Evolutionary conservation across 2,329 filamentous ascomycete species (phyloP), one percentile per base, ranked within the genome.

Genomic region (Pleoardoris graminearum): DNA sequence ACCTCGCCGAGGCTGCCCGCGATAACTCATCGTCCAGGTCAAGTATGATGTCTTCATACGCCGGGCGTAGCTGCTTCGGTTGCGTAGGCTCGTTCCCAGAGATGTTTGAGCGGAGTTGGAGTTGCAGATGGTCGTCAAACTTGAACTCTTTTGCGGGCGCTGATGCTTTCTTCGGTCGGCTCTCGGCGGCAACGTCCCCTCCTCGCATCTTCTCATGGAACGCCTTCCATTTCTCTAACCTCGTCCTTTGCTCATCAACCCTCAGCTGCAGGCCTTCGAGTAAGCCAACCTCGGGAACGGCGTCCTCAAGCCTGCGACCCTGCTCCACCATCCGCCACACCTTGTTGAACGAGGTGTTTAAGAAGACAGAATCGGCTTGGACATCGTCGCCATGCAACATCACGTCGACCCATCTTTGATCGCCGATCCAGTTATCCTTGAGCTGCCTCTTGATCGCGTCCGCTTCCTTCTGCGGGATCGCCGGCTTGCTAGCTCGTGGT

Each of bases 341-440:
- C 7, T 84, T 78, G 25, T 89, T 82, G 57, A 92, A 94, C 0
- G 84, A 78, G 30, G 80, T 80, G 2, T 81, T 80, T 12, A 96
- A 69, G n/a, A 94, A 76, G 0, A 79, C 81, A 54, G 89, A 87
- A 27, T 78, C 81, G 22, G 77, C 77, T 2, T 78, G 74, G 7
- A 76, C 77, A 17, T 78, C 77, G 39, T 90, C 86, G 1, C 89
- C 89, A 45, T 86, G 79, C 0, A 94, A 69, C 17, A 96, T 75
- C 2, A 84, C 79, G 42, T 90, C 82, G 62, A 90, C 81, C 87
- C 91, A 93, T 50, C 84, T 81, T 53, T 87, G 83, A 63, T 87
- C 85, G 1, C 90, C 91, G 12, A 89, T 79, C 91, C 91, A 96
- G 60, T 91, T 90, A 55, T 86, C 85, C 30, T 82, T 80, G 25